These are phyloP conservation scores for Argentina anserina DNA, from an alignment of 306 rosid genomes.

Conservation along the genomic window DNA sequence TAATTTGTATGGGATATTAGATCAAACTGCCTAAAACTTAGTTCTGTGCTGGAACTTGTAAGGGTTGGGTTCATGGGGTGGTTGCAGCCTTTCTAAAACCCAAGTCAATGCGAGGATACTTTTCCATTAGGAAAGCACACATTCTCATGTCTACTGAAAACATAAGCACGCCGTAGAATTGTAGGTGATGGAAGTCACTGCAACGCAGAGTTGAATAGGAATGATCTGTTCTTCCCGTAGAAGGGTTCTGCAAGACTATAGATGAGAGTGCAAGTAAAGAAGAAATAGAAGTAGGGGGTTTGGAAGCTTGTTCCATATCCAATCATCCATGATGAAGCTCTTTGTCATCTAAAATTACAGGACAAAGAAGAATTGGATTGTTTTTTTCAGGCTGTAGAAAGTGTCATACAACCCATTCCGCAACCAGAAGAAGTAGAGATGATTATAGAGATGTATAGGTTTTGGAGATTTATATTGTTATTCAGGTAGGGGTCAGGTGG, in stretches of 20 bases:
- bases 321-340: not conserved
- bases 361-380: not conserved
- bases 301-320: not conserved
- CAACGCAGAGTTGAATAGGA: not conserved
- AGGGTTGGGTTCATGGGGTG: not conserved
- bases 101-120: not conserved
- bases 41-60: not conserved
- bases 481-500: not conserved
- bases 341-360: not conserved
- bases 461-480: not conserved
- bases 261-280: no score
- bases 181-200: not conserved
- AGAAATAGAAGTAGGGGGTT: no score
- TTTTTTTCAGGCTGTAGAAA: not conserved
- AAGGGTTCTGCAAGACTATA: not conserved
- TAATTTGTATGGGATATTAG: not conserved
- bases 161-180: not conserved
- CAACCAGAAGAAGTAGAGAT: not conserved
- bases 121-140: not conserved
- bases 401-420: conserved; percentile 8
- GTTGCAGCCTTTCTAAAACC: not conserved
- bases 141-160: not conserved
- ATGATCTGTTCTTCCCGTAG: not conserved
- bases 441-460: not conserved
- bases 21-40: not conserved